Conservation (phyloP, 805 yeast genomes). For the Geotrichum ghanense region DNA sequence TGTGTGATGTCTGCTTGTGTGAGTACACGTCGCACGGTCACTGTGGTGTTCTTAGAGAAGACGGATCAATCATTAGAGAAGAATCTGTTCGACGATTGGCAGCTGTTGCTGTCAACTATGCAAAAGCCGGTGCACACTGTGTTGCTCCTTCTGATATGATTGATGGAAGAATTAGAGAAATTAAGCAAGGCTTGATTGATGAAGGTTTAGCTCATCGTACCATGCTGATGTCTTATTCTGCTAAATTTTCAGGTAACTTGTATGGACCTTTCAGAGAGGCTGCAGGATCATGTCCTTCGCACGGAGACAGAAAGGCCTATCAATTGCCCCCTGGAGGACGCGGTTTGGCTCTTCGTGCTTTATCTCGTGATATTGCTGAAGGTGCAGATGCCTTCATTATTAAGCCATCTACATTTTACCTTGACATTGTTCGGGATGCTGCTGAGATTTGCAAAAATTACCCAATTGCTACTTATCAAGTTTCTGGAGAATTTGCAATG, state of each 20-base stretch:
- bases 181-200: slow-evolving; percentile 71
- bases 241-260: slow-evolving; percentile 81
- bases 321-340: slow-evolving; percentile 90
- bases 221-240: slow-evolving; percentile 86
- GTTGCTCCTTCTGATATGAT: slow-evolving; percentile 98
- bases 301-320: slow-evolving; percentile 86
- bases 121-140: slow-evolving; percentile 88
- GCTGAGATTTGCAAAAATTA: slow-evolving; percentile 67
- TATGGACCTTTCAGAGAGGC: slow-evolving; percentile 99
- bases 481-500: slow-evolving; percentile 96
- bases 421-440: slow-evolving; percentile 86
- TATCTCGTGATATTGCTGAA: slow-evolving; percentile 73
- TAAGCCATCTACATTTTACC: slow-evolving; percentile 90
- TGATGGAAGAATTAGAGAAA: slow-evolving; percentile 86
- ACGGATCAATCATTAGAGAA: slow-evolving; percentile 72
- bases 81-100: slow-evolving; percentile 72
- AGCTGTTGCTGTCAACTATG: slow-evolving; percentile 90
- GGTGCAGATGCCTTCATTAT: slow-evolving; percentile 95
- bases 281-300: slow-evolving; percentile 80
- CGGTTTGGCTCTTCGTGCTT: slow-evolving; percentile 89
- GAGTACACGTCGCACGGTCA: slow-evolving; percentile 98
- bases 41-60: slow-evolving; percentile 83
- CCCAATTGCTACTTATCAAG: slow-evolving; percentile 93
- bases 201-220: slow-evolving; percentile 79
- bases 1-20: slow-evolving; percentile 94